Evolutionary conservation across 1,284 basidiomycete species (phyloP), one percentile per base, ranked within the genome.

Genomic region (Rhodotorula sp.): DNA sequence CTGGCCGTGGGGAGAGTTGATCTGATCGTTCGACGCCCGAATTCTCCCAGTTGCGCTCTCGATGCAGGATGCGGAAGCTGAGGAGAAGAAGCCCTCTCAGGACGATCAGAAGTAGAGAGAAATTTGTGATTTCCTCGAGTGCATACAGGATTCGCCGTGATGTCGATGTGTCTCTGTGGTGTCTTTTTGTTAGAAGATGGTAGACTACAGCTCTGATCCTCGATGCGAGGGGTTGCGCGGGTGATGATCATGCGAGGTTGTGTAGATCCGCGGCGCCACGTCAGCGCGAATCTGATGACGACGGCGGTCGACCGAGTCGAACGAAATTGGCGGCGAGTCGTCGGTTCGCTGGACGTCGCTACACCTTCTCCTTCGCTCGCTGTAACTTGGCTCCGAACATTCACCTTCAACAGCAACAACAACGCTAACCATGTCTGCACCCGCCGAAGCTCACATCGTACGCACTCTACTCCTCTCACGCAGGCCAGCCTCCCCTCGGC

Each of bases 31-130:
- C 18, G 20, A 29, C 58, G 15, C 22, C 26, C n/a, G 2, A 12
- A 1, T 37, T 30, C 10, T n/a, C 0, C 5, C 61, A 71, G 70
- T 88, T 67, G 85, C 84, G 76, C 85, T 88, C 85, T 85, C 84
- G 77, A 80, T 85, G 80, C 80, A 84, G 63, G 63, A 64, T n/a
- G 60, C 54, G 8, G 65, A 51, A 37, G 65, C 53, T 18, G 64
- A 51, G 54, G 65, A 55, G 26, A 26, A 56, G 45, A 48, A 66
- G 64, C 48, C 24, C 7, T 37, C 49, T 14, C 7, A 14, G 37
- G 61, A 42, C 24, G 51, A 45, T n/a, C 42, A 45, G 20, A 30
- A 60, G 59, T 33, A 60, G 29, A 42, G 37, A 42, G 10, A 7
- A 4, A 33, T 2, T 42, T 8, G 37, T 42, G 10, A 42, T 42